A percentile compares a stretch with the other conserved stretches of the same genome.
Conservation (phyloP, 176 grass and related monocot genomes). For the Oryza glumipatula region DNA sequence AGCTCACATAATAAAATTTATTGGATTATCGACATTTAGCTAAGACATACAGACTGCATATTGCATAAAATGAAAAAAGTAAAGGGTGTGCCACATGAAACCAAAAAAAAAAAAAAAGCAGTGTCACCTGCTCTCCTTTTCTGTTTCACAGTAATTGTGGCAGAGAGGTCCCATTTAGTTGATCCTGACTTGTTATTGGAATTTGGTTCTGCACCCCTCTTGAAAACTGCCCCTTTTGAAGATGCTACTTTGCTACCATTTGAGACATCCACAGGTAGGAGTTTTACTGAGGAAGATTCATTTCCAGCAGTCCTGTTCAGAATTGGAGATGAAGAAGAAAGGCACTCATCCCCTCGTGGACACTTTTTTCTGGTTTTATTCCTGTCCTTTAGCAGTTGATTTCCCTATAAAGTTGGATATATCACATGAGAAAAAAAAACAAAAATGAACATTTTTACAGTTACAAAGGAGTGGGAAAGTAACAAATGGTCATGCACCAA, state of each 20-base stretch:
- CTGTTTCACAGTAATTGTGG: slow-evolving; percentile 79
- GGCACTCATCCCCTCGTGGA: slow-evolving; percentile 58
- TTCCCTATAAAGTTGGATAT: slow-evolving; percentile 63
- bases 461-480: slow-evolving; percentile 12
- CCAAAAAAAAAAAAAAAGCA: slow-evolving; percentile 17
- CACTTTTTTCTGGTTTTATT: slow-evolving; percentile 93
- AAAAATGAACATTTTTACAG: slow-evolving; percentile 1
- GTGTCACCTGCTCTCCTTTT: slow-evolving; percentile 79
- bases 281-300: slow-evolving; percentile 62
- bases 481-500: slow-evolving; percentile 52
- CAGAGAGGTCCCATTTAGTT: slow-evolving; percentile 69
- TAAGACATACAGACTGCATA: slow-evolving; percentile 24
- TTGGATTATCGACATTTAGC: slow-evolving; percentile 8
- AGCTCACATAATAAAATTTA: slow-evolving; percentile 14
- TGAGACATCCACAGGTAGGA: slow-evolving; percentile 52
- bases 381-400: slow-evolving; percentile 89
- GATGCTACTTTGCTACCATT: slow-evolving; percentile 63
- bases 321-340: slow-evolving; percentile 54
- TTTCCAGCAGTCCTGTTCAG: slow-evolving; percentile 56
- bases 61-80: slow-evolving; percentile 20
- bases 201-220: slow-evolving; percentile 58
- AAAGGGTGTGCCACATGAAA: slow-evolving; percentile 29
- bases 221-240: slow-evolving; percentile 65
- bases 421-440: slow-evolving; percentile 37
- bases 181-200: slow-evolving; percentile 55